Base-by-base conservation (phyloP, 2,329 filamentous ascomycete genomes). In the Stachybotrys chartarum region DNA sequence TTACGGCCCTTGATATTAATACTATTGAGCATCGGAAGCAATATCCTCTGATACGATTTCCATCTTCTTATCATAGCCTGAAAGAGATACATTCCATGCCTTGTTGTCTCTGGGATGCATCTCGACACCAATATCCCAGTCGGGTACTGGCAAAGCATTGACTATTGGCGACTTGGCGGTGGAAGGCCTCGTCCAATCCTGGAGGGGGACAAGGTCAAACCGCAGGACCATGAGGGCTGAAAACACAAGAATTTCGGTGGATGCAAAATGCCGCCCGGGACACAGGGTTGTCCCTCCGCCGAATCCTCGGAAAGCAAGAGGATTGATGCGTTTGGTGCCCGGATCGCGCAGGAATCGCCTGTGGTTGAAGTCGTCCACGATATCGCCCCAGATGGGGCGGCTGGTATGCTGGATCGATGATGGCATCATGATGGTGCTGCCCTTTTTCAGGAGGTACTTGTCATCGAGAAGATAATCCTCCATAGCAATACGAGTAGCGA, bases 371-470 rank as follows among this genome's bases (percentile, higher is more conserved):
- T 24, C 30, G 14, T 16, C 31, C 14, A 46, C 53, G n/a, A 16
- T 24, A 16, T 45, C 18, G 11, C 30, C 53, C 46, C 53, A 54
- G 7, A 32, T 39, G 14, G 30, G 4, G 31, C 35, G 18, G 31
- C 49, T 47, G 30, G 46, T 50, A 32, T 54, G 53, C n/a, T 42
- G 46, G n/a, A 54, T 8, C n/a, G n/a, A 6, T 3, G 3, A 17
- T 16, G 47, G 42, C 3, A 47, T 54, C 53, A 54, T n/a, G 47
- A 50, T 32, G 18, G n/a, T 51, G 30, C 42, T 49, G 30, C 48
- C 53, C 46, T 42, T 54, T 32, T 54, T 54, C 6, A 54, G 47
- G 6, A 54, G 30, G 50, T 50, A 54, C 17, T 18, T 12, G 30
- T 44, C 53, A 30, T 50, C 47, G 35, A 54, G n/a, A 17, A 54